These are phyloP conservation scores for Kluyveromyces aestuarii DNA, from an alignment of 805 yeast genomes.

Conservation along the genomic window DNA sequence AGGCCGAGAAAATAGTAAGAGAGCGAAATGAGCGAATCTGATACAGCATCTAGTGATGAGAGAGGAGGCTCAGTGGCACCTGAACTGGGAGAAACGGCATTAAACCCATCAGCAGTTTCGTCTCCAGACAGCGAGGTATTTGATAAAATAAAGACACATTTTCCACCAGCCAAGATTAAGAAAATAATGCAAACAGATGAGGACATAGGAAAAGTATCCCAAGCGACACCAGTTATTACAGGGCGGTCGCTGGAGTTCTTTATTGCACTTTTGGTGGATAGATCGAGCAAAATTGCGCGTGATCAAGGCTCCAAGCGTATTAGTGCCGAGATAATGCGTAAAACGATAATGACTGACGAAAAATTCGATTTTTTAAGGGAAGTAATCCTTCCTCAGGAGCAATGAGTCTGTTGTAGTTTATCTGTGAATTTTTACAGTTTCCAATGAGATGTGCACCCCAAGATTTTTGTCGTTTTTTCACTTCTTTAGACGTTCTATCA, in stretches of 20 bases:
- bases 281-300: constrained; percentile 69
- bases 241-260: constrained; percentile 92
- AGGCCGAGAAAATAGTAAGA: neutral
- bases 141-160: constrained; percentile 60
- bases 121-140: constrained; percentile 11
- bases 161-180: constrained; percentile 90
- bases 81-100: neutral
- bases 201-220: constrained; percentile 97
- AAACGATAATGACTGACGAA: constrained; percentile 78
- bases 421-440: no score
- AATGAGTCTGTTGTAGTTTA: neutral
- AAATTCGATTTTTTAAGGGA: constrained; percentile 90
- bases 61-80: neutral
- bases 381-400: constrained; percentile 12
- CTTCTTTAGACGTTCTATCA: neutral
- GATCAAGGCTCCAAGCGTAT: constrained; percentile 70
- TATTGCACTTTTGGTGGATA: constrained; percentile 81
- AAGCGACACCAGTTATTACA: constrained; percentile 96
- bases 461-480: neutral
- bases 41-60: constrained; percentile 1
- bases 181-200: constrained; percentile 97
- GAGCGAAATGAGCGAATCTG: constrained; percentile 1
- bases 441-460: neutral
- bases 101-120: neutral
- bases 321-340: constrained; percentile 70